Conservation (phyloP, 1,284 basidiomycete species). For the Macrocystidia cucumis region DNA sequence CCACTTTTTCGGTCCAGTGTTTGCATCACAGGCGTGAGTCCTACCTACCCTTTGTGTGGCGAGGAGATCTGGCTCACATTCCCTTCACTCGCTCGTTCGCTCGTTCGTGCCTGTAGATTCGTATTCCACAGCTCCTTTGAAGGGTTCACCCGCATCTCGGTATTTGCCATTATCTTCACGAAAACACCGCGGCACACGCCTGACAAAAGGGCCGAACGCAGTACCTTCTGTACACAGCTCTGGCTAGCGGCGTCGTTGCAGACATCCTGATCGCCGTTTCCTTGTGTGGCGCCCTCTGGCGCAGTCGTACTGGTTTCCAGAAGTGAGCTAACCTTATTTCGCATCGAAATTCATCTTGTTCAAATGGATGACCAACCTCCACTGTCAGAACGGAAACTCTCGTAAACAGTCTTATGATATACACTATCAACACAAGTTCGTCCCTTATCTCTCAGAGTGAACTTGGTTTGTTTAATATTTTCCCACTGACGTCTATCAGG, state of each 20-base stretch:
- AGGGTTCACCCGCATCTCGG: slow-evolving; percentile 1
- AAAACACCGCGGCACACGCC: too few species aligned
- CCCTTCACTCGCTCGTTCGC: too few species aligned
- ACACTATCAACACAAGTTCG: slow-evolving; percentile 1
- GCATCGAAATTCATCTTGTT: background rate
- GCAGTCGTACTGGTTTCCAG: slow-evolving; percentile 19
- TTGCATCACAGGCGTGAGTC: too few species aligned
- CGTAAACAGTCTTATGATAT: background rate
- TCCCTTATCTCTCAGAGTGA: too few species aligned
- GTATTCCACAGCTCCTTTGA: slow-evolving; percentile 8
- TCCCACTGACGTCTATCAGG: too few species aligned
- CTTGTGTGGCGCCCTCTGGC: slow-evolving; percentile 17
- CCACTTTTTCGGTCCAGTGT: too few species aligned
- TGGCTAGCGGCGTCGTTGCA: slow-evolving; percentile 15
- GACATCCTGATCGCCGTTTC: slow-evolving; percentile 18
- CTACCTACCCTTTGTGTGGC: too few species aligned
- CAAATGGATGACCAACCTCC: too few species aligned
- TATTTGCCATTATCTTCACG: background rate
- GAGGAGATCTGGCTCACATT: too few species aligned
- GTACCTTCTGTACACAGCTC: slow-evolving; percentile 15
- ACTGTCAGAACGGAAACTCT: background rate
- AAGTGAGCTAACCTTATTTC: slow-evolving; percentile 10
- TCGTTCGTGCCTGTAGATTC: too few species aligned
- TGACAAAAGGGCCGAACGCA: too few species aligned
- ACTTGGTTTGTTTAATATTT: too few species aligned